Conservation (phyloP, 1,284 basidiomycete genomes). For the Apiotrichum gracile region DNA sequence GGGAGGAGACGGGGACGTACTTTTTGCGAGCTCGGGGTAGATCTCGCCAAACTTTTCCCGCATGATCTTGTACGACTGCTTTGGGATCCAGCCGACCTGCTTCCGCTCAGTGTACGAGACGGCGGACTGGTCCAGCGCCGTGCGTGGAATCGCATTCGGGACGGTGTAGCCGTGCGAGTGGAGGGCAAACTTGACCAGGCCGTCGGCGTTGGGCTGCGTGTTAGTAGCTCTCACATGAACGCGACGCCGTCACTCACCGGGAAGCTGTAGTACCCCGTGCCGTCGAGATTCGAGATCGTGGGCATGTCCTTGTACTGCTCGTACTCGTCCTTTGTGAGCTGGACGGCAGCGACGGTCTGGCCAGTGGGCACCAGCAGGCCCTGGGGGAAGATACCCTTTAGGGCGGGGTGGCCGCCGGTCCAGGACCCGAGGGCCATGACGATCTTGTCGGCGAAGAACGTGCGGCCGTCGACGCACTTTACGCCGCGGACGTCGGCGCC, state of each 20-base stretch:
- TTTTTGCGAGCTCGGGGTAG: constrained; percentile 66
- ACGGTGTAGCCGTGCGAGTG: constrained; percentile 63
- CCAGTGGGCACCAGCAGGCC: constrained; percentile 38
- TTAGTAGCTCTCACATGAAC: not conserved
- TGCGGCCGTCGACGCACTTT: constrained; percentile 15
- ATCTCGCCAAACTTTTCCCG: constrained; percentile 54
- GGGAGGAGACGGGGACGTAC: constrained; percentile 2
- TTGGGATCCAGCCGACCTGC: constrained; percentile 54
- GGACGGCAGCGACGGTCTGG: constrained; percentile 65
- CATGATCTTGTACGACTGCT: constrained; percentile 51
- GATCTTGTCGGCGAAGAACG: constrained; percentile 21
- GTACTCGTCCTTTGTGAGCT: constrained; percentile 62
- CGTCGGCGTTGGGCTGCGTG: constrained; percentile 60
- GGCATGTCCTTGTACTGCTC: constrained; percentile 57
- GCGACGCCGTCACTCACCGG: constrained; percentile 67
- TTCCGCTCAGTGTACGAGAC: constrained; percentile 18
- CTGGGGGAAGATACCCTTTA: constrained; percentile 13
- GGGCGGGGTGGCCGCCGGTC: constrained; percentile 20
- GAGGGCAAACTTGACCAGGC: constrained; percentile 67
- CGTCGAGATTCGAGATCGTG: constrained; percentile 62
- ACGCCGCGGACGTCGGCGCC: constrained; percentile 13
- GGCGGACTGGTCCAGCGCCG: constrained; percentile 29
- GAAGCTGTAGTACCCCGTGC: constrained; percentile 64
- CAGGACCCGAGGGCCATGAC: constrained; percentile 26
- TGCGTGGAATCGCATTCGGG: constrained; percentile 20